These are phyloP conservation scores for Pseudomicrostroma phylloplanum DNA, from an alignment of 1,284 basidiomycete genomes.

Conservation along the genomic window DNA sequence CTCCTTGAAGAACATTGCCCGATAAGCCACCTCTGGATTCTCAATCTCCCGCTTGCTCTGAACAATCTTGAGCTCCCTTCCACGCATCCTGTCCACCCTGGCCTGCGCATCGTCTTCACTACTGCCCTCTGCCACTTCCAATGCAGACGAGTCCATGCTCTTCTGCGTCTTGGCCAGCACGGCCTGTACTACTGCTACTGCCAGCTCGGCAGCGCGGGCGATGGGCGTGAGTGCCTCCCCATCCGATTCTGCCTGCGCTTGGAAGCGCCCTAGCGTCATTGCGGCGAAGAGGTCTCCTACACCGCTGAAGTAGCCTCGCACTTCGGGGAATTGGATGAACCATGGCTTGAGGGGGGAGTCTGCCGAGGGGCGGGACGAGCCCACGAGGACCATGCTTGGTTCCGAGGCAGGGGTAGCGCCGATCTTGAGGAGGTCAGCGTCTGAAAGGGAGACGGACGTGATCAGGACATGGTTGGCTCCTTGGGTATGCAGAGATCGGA, in stretches of 20 bases:
- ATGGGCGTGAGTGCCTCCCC: constrained; percentile 54
- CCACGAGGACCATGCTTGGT: constrained; percentile 42
- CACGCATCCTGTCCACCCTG: constrained; percentile 37
- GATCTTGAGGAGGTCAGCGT: constrained; percentile 25
- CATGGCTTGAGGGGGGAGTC: constrained; percentile 32
- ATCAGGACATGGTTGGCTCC: constrained; percentile 80
- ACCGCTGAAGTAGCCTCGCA: constrained; percentile 88
- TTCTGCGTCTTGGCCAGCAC: constrained; percentile 57
- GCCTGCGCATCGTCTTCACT: constrained; percentile 24
- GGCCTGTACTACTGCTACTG: constrained; percentile 77
- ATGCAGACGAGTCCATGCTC: constrained; percentile 17
- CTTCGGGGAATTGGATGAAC: constrained; percentile 71
- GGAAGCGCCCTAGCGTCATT: constrained; percentile 75
- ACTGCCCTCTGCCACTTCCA: constrained; percentile 6
- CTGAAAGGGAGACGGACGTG: constrained; percentile 64
- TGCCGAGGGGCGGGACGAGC: constrained; percentile 48
- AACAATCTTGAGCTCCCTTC: constrained; percentile 40
- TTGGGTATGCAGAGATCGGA: constrained; percentile 70
- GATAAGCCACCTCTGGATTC: constrained; percentile 29
- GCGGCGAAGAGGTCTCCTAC: constrained; percentile 97
- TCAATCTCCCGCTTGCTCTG: constrained; percentile 42
- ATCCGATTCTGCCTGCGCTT: constrained; percentile 2
- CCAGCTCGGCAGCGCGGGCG: constrained; percentile 55
- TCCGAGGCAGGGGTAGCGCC: constrained; percentile 28
- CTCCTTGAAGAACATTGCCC: constrained; percentile 25